Conservation (phyloP, 2,329 filamentous ascomycete species). For the Botrytis paeoniae region DNA sequence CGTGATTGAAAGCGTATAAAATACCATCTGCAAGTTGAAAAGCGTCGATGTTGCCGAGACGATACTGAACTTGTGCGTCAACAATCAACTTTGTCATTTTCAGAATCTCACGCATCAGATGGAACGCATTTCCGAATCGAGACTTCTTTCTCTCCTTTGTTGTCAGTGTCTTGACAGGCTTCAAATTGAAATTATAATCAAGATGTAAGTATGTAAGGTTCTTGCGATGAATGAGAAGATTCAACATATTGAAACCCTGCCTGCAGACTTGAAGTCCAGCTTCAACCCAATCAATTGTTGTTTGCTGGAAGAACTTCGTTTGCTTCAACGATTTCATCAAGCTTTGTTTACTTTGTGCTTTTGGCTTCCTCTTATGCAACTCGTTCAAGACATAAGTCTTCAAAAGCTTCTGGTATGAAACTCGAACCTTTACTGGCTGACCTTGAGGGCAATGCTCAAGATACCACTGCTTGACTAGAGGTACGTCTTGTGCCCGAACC, state of each 20-base stretch:
- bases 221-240: constrained; percentile 94
- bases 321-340: constrained; percentile 85
- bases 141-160: constrained; percentile 99
- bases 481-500: constrained; percentile 95
- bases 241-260: constrained; percentile 99
- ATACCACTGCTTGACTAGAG: constrained; percentile 97
- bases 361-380: constrained; percentile 91
- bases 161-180: constrained; percentile 96
- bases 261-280: constrained; percentile 96
- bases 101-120: constrained; percentile 96
- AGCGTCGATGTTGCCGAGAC: constrained; percentile 95
- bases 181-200: constrained; percentile 99
- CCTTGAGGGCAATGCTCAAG: constrained; percentile 89
- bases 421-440: constrained; percentile 93
- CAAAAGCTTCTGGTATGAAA: constrained; percentile 96
- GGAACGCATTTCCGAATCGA: constrained; percentile 97
- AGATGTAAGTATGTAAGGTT: constrained; percentile 97
- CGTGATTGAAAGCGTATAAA: constrained; percentile 98
- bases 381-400: constrained; percentile 97
- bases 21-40: constrained; percentile 99
- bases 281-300: constrained; percentile 98
- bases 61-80: constrained; percentile 96
- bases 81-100: constrained; percentile 96
- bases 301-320: constrained; percentile 99
- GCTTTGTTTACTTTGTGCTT: constrained; percentile 93